Percentiles rank a stretch among this genome's conserved stretches.
Evolutionary conservation across 1,284 basidiomycete genomes (phyloP).

Genomic region (Trichosporon faecale): DNA sequence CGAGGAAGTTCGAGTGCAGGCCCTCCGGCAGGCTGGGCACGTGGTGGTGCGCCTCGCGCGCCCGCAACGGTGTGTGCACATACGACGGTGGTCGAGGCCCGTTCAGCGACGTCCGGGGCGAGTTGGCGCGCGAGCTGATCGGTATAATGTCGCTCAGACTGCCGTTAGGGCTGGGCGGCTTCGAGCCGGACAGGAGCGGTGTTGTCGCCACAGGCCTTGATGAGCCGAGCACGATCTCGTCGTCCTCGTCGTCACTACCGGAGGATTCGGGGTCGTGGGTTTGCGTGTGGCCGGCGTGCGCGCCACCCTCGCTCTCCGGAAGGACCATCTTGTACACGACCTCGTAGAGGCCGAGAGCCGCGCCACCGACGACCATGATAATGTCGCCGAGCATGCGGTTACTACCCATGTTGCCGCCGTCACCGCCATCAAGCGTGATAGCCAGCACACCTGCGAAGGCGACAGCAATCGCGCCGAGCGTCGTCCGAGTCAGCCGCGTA

Average conservation of each 20-base stretch:
- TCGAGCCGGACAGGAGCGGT: background rate
- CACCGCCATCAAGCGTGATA: constrained; percentile 37
- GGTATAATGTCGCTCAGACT: background rate
- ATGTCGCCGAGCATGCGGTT: constrained; percentile 45
- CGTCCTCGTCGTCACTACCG: constrained; percentile 18
- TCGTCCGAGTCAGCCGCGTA: constrained; percentile 40
- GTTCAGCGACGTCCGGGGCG: constrained; percentile 9
- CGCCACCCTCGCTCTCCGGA: constrained; percentile 46
- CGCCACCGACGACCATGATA: constrained; percentile 50
- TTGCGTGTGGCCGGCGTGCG: constrained; percentile 8
- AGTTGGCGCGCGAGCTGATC: background rate
- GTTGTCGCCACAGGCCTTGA: background rate
- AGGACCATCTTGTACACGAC: constrained; percentile 52
- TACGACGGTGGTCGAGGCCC: background rate
- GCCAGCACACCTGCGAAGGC: constrained; percentile 49
- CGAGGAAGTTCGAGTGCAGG: constrained; percentile 51
- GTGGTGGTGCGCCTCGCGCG: background rate
- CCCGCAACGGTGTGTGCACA: background rate
- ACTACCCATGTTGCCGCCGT: constrained; percentile 16
- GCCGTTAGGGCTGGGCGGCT: background rate
- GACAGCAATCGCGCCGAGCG: constrained; percentile 41
- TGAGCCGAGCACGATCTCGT: constrained; percentile 17
- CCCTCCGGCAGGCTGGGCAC: constrained; percentile 40
- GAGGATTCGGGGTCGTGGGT: constrained; percentile 2
- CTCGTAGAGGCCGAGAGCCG: constrained; percentile 51